Evolutionary conservation across 768 basidiomycete genomes (phyloP), one percentile per base, ranked within the genome.

Genomic region (Hypholoma sublateritium): DNA sequence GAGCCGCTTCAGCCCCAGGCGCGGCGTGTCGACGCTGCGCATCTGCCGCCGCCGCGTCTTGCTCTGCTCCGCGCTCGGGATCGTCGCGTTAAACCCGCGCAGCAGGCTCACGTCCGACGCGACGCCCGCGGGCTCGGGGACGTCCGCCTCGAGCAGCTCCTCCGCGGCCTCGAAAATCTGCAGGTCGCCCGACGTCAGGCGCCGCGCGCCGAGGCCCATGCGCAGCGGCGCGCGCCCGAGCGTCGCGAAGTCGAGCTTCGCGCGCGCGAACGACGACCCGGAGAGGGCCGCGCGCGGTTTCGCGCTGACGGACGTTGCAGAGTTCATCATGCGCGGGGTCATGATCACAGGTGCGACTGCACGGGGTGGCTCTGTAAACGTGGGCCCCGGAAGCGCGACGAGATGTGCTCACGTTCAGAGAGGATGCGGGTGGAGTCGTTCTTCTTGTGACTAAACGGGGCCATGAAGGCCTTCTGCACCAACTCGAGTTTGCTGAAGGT

Each of bases 1-100:
- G 17, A 93, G 69, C 71, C 83, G 86, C 80, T 87, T 92, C 62
- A 95, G 70, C 1, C 95, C 93, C 42, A 91, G 74, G 63, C 80
- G 80, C 25, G 86, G 88, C 12, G 86, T 82, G 3, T 93, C 89
- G 13, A 92, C 83, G 62, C 86, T 90, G 57, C 95, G 80, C 72
- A 90, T 84, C 69, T 92, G 87, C 56, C 93, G 74, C 60, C 95
- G 73, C 58, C 94, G 78, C 13, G 84, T 77, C 59, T 89, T 87
- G 53, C 91, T 81, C 67, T 86, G 82, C 62, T 93, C 89, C 37
- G 95, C 84, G 67, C 89, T 91, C 12, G 96, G 96, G 42, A 97
- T 90, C 2, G 96, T 98, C 16, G 96, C 96, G 65, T 92, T 89
- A 72, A 98, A 98, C 0, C 96, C 96, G 44, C 89, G 85, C 41